Evolutionary conservation across 768 basidiomycete genomes (phyloP), one percentile per base, ranked within the genome.

Genomic region (Leccinellum albellum): DNA sequence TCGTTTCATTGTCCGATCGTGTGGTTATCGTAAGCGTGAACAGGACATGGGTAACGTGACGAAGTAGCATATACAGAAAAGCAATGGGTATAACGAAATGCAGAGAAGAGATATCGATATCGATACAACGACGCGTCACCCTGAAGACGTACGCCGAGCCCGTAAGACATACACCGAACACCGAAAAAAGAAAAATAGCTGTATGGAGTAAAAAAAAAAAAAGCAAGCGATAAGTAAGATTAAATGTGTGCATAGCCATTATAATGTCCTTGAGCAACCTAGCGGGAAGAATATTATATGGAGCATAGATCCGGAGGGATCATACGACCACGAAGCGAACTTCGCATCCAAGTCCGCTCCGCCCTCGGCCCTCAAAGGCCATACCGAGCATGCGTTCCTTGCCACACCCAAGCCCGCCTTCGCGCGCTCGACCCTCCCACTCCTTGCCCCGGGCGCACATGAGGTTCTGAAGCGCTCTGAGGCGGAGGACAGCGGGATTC

Each of bases 391-490:
- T 69, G 55, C 81, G 77, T 70, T 87, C 86, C 66, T 77, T 74
- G 46, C 84, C 85, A 49, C 79, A 80, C 2, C 79, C 80, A 50
- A 85, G 68, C 20, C 73, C 73, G 37, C 80, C 80, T 48, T 83
- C 82, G 24, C 76, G 70, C 42, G 73, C 77, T 13, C 75, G 72
- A 3, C 79, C 80, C 60, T 80, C 80, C 78, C 79, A 81, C 57
- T 69, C 64, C 60, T 74, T 66, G n/a, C 74, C 79, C 4, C 73
- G 71, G 58, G 72, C 72, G 62, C 64, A 75, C 66, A 81, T 75
- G 9, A 80, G 67, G 62, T 86, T 86, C 63, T 82, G 79, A 64
- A 86, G 69, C n/a, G 87, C 87, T 66, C 76, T 78, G 42, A 88
- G 65, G 4, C 85, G 74, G 51, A 88, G 73, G 58, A 80, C 75